Evolutionary conservation across 257 asterid genomes (phyloP), one percentile per base, ranked within the genome.

Genomic region (Lycium ferocissimum): DNA sequence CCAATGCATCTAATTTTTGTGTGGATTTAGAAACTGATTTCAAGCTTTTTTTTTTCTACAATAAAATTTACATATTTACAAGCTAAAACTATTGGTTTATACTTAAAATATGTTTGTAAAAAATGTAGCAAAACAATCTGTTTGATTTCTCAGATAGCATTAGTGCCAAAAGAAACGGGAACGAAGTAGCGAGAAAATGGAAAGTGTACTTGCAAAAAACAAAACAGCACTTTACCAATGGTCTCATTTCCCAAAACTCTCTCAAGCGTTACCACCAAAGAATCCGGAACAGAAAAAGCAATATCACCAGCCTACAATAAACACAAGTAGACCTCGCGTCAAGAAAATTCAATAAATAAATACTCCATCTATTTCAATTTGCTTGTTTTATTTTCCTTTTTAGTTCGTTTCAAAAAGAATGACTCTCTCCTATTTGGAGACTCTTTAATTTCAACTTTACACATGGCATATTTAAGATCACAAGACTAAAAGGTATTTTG

Each of bases 221-320:
- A 59, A 71, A 10, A 38, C 69, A 85, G 87, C 87, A 83, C 80
- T 90, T 89, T 91, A 97, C 98, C 99, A 11, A 97, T 84, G 69
- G 88, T 89, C 89, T 97, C 99, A 70, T 95, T 94, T 80, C 99
- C 99, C 90, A 97, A 83, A 86, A 97, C 99, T 87, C 98, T 92
- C 90, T 95, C 99, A 66, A 97, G 92, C 9, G 99, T 97, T 89
- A 97, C 99, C 86, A 97, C 97, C 96, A 96, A 89, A 4, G 98
- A 89, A 85, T 89, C 87, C 40, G 99, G 99, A 67, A 95, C 95
- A 69, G 95, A 91, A 90, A 93, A 93, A 67, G 96, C 98, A 76
- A 94, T 84, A 87, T 95, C 98, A 62, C 99, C 99, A 71, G 88
- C 92, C 98, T 97, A 83, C 38, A 86, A 83, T 33, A 84, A 54